Conservation (phyloP, 805 yeast species). For the Spathaspora sp. region DNA sequence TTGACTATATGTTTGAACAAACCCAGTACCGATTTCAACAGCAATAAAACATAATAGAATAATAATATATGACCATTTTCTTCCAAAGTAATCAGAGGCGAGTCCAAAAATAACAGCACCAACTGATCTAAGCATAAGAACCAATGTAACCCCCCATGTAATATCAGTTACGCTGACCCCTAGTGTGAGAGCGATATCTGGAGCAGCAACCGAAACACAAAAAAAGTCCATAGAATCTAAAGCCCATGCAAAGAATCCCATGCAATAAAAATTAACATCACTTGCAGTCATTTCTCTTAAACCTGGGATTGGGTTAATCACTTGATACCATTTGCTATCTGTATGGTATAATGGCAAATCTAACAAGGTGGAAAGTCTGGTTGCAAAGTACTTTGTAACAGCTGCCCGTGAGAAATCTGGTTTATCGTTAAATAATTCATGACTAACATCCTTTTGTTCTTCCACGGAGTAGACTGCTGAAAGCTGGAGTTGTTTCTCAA, state of each 20-base stretch:
- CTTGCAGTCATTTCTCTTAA: conserved; percentile 12
- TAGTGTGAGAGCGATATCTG: conserved; percentile 44
- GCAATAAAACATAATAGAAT: conserved; percentile 45
- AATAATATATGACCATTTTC: conserved; percentile 53
- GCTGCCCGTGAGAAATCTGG: conserved; percentile 13
- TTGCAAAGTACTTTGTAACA: conserved; percentile 9
- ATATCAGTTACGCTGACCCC: conserved; percentile 46
- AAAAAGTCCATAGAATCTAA: conserved; percentile 68
- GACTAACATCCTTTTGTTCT: neutral
- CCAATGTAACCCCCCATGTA: conserved; percentile 66
- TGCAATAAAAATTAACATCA: conserved; percentile 47
- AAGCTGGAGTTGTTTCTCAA: neutral
- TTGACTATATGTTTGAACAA: conserved; percentile 51
- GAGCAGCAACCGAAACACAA: conserved; percentile 49
- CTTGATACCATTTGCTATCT: conserved; percentile 22
- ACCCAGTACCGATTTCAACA: conserved; percentile 62
- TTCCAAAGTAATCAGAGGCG: conserved; percentile 56
- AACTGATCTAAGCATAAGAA: conserved; percentile 62
- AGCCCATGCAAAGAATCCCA: conserved; percentile 58
- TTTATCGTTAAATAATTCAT: conserved; percentile 1
- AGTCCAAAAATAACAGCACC: conserved; percentile 61
- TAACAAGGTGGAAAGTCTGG: conserved; percentile 15
- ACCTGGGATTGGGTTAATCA: conserved; percentile 41
- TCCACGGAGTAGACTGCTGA: neutral
- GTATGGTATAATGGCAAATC: conserved; percentile 24